Percentiles rank a stretch among this genome's conserved stretches.
These are phyloP conservation scores for Colletotrichum noveboracense DNA, from an alignment of 2,329 filamentous ascomycete genomes.

Conservation along the genomic window DNA sequence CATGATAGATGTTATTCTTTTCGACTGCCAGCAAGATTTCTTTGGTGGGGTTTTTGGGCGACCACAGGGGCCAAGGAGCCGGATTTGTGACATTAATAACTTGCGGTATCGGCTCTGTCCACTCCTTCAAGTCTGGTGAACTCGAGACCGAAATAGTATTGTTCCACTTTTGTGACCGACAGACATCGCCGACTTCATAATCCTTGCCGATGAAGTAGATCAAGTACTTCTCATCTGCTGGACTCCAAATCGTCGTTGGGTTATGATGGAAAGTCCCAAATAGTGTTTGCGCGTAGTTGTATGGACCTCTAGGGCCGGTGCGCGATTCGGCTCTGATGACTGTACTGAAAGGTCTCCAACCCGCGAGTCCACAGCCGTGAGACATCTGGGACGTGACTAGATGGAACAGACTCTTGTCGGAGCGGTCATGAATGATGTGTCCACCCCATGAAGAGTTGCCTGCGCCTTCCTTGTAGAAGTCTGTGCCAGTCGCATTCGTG, in stretches of 20 bases:
- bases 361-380: constrained; percentile 48
- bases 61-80: constrained; percentile 42
- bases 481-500: constrained; percentile 30
- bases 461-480: constrained; percentile 19
- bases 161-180: constrained; percentile 16
- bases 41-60: constrained; percentile 25
- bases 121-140: neutral
- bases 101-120: neutral
- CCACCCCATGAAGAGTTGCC: constrained; percentile 54
- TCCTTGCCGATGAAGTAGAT: constrained; percentile 49
- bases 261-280: constrained; percentile 51
- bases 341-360: constrained; percentile 52
- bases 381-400: constrained; percentile 50
- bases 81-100: constrained; percentile 43
- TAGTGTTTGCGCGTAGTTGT: constrained; percentile 43
- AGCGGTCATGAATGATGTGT: constrained; percentile 47
- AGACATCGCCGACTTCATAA: constrained; percentile 17
- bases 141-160: constrained; percentile 31
- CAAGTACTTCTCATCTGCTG: constrained; percentile 46
- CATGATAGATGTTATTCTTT: constrained; percentile 39
- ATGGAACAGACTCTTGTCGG: constrained; percentile 43
- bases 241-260: constrained; percentile 48
- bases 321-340: constrained; percentile 50
- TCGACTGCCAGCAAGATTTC: constrained; percentile 38
- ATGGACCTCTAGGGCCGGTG: constrained; percentile 48